phyloP scores from a whole-genome alignment of 495 filamentous ascomycete species.

The Tuber melanosporum region DNA sequence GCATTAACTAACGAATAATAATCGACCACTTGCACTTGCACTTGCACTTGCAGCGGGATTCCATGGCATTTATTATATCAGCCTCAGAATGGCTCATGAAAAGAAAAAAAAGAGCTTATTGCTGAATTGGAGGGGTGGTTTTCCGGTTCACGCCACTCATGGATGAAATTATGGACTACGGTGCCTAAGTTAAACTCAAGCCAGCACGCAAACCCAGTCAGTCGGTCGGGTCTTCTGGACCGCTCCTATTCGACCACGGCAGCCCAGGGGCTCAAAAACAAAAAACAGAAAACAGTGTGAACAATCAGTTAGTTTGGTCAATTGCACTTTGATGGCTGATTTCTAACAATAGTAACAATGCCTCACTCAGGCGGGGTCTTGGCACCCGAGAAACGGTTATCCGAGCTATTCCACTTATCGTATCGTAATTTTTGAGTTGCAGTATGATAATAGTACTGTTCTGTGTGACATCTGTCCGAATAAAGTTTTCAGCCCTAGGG shows the following conservation, averaged over 20 bases:
- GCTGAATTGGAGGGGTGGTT: neutral
- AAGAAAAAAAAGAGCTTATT: neutral
- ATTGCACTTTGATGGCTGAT: neutral
- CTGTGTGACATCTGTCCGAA: neutral
- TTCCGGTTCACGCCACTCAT: neutral
- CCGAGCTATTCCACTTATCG: neutral
- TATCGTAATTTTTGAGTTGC: too few species aligned
- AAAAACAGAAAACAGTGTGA: neutral
- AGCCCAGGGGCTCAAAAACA: neutral
- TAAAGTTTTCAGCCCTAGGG: neutral
- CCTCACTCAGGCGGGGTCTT: neutral
- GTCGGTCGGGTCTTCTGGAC: neutral
- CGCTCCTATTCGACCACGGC: neutral
- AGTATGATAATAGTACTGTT: neutral
- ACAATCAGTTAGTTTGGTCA: neutral
- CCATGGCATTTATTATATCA: neutral
- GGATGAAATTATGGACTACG: neutral
- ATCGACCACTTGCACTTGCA: neutral
- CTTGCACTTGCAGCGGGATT: neutral
- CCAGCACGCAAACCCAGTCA: neutral
- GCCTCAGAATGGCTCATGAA: neutral
- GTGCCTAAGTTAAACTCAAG: neutral
- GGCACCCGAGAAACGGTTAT: neutral
- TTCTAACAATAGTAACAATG: neutral
- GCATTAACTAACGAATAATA: neutral